These are phyloP conservation scores for Stachybotrys elegans DNA, from an alignment of 2,329 filamentous ascomycete species.

Conservation along the genomic window DNA sequence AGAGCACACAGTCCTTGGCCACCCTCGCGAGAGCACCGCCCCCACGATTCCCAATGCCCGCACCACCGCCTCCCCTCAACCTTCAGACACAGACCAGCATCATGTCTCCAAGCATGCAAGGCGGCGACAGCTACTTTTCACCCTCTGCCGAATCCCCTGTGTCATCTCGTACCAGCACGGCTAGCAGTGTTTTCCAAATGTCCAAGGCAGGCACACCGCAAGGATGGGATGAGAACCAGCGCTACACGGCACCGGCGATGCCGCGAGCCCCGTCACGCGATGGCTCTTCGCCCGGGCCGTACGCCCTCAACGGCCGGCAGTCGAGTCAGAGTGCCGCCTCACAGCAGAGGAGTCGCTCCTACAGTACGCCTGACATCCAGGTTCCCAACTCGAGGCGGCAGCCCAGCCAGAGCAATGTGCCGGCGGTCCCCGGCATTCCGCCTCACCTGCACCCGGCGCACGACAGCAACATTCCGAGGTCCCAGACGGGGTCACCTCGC, in stretches of 20 bases:
- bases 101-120: constrained; percentile 56
- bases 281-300: constrained; percentile 61
- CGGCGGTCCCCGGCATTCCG: constrained; percentile 72
- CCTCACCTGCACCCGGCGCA: constrained; percentile 59
- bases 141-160: constrained; percentile 75
- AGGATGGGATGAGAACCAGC: constrained; percentile 68
- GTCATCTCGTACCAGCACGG: constrained; percentile 68
- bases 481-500: constrained; percentile 75
- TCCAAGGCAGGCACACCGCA: constrained; percentile 65
- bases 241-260: constrained; percentile 86
- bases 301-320: constrained; percentile 57
- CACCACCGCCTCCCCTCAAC: constrained; percentile 55
- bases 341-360: constrained; percentile 77
- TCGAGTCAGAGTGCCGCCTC: constrained; percentile 50
- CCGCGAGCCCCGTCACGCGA: constrained; percentile 76
- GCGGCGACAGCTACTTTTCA: constrained; percentile 88
- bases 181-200: constrained; percentile 76
- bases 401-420: constrained; percentile 51
- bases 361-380: constrained; percentile 93
- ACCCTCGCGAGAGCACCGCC: constrained; percentile 56
- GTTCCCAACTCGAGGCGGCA: constrained; percentile 55
- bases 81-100: constrained; percentile 57
- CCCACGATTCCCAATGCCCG: constrained; percentile 65
- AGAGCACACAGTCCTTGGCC: constrained; percentile 57
- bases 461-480: constrained; percentile 65